Evolutionary conservation across 495 filamentous ascomycete genomes (phyloP), one percentile per base, ranked within the genome.

Genomic region (Penicillium psychrofluorescens): DNA sequence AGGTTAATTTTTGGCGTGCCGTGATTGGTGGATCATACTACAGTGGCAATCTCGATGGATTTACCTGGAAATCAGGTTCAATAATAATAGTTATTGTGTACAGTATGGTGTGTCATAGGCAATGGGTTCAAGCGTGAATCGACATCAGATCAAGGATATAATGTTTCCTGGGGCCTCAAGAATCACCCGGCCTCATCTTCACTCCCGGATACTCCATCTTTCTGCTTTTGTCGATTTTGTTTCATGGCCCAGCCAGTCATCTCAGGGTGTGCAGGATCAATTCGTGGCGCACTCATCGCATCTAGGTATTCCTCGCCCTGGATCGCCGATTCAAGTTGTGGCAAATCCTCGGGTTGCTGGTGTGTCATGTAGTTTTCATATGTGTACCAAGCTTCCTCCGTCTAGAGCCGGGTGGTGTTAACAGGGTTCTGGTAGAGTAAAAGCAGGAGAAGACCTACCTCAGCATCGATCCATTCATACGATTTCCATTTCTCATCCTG

Each of bases 401-500:
- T 72, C 76, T 79, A 44, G n/a, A 36, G 37, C 12, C 16, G 8
- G 4, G 14, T n/a, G 22, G 11, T 2, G 38, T 68, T 41, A 68
- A 58, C 30, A 49, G 12, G 8, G 13, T 8, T 11, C 22, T 22
- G 22, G 4, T 22, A 16, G 15, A 13, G 11, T 13, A 36, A 29
- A 14, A 36, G 45, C 44, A 11, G 36, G 14, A 13, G 8, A 22
- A 27, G 28, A 47, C 67, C 48, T 59, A 81, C 78, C 57, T 86
- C 80, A 39, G 85, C 81, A 56, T 89, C 85, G 37, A 81, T 54
- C 71, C 83, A 89, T 29, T 74, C 66, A 49, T 84, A 65, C 28
- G 62, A 62, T 41, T 68, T 74, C 85, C 85, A 90, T 45, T 70
- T 66, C 49, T 90, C 85, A 41, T 83, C 78, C 51, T 85, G 78